phyloP scores from a whole-genome alignment of 169 alveolate species.

The Plasmodium berghei region DNA sequence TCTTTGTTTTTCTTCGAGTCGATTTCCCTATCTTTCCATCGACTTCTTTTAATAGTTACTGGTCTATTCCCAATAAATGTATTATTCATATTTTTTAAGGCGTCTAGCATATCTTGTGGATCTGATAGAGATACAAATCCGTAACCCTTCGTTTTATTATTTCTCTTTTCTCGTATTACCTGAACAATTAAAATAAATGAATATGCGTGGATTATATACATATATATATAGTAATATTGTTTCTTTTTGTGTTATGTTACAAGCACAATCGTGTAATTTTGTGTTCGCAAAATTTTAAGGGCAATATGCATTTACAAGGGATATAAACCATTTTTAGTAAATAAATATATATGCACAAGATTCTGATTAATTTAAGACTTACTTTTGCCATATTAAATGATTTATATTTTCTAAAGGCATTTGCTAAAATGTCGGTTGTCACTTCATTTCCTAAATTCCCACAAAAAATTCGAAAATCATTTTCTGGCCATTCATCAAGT shows the following conservation, averaged over 20 bases:
- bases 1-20: conserved; percentile 86
- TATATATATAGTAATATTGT: too few relatives aligned
- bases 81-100: conserved; percentile 96
- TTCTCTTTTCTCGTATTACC: conserved; percentile 95
- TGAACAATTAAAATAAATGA: conserved; percentile 66
- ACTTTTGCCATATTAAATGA: conserved; percentile 93
- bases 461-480: conserved; percentile 96
- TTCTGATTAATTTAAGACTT: conserved; percentile 15
- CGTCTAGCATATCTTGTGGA: conserved; percentile 94
- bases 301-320: too few relatives aligned
- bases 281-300: too few relatives aligned
- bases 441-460: conserved; percentile 99
- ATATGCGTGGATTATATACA: too few relatives aligned
- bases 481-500: conserved; percentile 97
- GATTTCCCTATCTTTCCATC: conserved; percentile 94
- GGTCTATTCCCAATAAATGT: conserved; percentile 97
- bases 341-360: background rate
- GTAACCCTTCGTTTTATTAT: conserved; percentile 97
- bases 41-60: conserved; percentile 91
- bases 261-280: too few relatives aligned
- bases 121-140: conserved; percentile 94
- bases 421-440: conserved; percentile 96
- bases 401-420: conserved; percentile 95
- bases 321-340: too few relatives aligned
- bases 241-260: too few relatives aligned